These are phyloP conservation scores for Athelia psychrophila DNA, from an alignment of 1,284 basidiomycete species.

Conservation along the genomic window DNA sequence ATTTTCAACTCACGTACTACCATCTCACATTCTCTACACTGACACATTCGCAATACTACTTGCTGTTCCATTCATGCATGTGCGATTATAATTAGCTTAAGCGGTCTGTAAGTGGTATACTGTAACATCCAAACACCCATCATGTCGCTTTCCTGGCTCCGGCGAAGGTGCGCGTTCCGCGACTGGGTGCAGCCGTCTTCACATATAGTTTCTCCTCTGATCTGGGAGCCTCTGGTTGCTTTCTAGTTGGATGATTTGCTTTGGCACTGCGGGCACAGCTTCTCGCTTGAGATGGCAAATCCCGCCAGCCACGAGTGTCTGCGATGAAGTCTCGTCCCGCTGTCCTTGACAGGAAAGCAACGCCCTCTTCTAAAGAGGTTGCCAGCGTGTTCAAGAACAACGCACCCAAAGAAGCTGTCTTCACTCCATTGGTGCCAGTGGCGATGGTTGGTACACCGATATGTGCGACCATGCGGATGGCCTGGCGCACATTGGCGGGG, in stretches of 20 bases:
- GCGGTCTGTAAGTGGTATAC: too few relatives aligned
- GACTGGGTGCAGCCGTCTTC: too few relatives aligned
- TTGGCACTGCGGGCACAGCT: too few relatives aligned
- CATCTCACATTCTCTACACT: constrained; percentile 26
- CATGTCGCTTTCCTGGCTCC: too few relatives aligned
- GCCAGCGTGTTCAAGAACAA: constrained; percentile 38
- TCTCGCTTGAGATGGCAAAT: not conserved
- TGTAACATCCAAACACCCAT: too few relatives aligned
- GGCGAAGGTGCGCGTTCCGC: too few relatives aligned
- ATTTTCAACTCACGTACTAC: constrained; percentile 11
- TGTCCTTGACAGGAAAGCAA: not conserved
- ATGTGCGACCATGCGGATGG: constrained; percentile 50
- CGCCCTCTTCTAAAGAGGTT: constrained; percentile 11
- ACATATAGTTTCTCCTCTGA: too few relatives aligned
- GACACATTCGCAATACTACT: constrained; percentile 11
- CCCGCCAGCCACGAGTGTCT: not conserved
- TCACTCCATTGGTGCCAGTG: constrained; percentile 18
- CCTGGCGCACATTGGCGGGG: constrained; percentile 49
- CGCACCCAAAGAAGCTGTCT: constrained; percentile 23
- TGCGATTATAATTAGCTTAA: too few relatives aligned
- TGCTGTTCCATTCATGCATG: too few relatives aligned
- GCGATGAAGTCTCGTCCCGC: not conserved
- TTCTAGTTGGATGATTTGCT: too few relatives aligned
- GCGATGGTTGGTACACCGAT: constrained; percentile 26
- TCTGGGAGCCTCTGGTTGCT: too few relatives aligned